Percentiles rank a stretch among this genome's conserved stretches.
Evolutionary conservation across 139 green algal genomes (phyloP).

Genomic region (Tetraselmis chui): DNA sequence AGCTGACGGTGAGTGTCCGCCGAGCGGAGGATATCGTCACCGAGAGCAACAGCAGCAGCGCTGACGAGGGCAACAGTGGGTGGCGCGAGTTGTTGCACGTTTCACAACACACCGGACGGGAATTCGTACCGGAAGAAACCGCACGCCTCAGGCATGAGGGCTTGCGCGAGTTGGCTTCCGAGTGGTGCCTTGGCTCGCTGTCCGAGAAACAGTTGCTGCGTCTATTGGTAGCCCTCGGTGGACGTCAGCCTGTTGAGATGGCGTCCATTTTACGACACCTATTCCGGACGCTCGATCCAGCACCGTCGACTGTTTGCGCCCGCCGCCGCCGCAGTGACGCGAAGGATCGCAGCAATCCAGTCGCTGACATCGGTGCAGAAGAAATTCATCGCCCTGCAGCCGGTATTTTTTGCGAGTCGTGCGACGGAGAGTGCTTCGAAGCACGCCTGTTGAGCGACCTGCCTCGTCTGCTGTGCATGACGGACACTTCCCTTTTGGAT

Average conservation of each 20-base stretch:
- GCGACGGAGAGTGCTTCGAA: neutral
- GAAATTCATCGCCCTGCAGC: neutral
- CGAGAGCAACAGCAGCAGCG: no score
- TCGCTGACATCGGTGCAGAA: no score
- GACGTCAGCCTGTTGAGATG: neutral
- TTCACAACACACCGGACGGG: neutral
- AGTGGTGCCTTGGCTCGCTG: neutral
- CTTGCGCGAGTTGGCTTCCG: neutral
- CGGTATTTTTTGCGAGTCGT: neutral
- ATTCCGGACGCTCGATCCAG: neutral
- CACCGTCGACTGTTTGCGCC: neutral
- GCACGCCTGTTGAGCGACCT: neutral
- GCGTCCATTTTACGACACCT: neutral
- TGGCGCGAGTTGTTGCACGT: neutral
- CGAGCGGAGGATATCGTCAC: no score
- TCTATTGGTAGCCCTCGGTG: neutral
- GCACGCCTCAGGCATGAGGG: neutral
- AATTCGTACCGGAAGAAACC: neutral
- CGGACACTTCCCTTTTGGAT: neutral
- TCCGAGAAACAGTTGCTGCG: neutral
- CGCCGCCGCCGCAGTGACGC: no score
- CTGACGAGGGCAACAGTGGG: no score
- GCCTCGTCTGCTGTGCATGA: neutral
- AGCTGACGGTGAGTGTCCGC: neutral
- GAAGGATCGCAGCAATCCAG: no score